These are phyloP conservation scores for Cryptococcus jaspeensis DNA, from an alignment of 1,284 basidiomycete genomes.

Conservation along the genomic window DNA sequence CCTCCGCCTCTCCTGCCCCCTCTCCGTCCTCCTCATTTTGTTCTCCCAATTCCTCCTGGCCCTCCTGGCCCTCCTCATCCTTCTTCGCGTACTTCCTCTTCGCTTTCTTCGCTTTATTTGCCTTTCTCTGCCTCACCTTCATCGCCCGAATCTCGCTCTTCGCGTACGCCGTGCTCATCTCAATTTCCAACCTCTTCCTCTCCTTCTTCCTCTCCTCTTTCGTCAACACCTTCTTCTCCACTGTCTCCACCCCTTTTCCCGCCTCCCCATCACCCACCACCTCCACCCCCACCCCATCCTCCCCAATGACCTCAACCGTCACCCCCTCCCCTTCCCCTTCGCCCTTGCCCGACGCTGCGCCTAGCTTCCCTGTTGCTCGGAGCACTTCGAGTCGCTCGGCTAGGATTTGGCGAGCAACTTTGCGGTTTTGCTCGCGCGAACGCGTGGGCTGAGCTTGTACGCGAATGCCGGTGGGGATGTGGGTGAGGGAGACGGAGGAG, in stretches of 20 bases:
- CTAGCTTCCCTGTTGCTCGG: conserved; percentile 28
- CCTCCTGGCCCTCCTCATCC: neutral
- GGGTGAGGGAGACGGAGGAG: conserved; percentile 50
- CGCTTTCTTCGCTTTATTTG: conserved; percentile 47
- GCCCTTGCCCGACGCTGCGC: conserved; percentile 13
- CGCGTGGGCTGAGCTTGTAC: conserved; percentile 53
- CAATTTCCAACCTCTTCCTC: conserved; percentile 25
- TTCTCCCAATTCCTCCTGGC: neutral
- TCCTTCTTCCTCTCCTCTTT: conserved; percentile 8
- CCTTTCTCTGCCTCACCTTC: conserved; percentile 47
- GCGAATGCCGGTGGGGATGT: conserved; percentile 52
- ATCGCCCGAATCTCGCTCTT: conserved; percentile 46
- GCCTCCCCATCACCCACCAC: neutral
- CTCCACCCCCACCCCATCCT: neutral
- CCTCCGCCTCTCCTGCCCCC: neutral
- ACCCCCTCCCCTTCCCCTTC: neutral
- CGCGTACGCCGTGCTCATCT: conserved; percentile 22
- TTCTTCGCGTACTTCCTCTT: conserved; percentile 36
- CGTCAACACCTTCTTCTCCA: conserved; percentile 5
- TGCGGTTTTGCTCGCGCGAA: conserved; percentile 50
- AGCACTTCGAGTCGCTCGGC: conserved; percentile 43
- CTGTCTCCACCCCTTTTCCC: neutral
- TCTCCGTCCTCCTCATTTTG: neutral
- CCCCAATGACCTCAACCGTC: neutral
- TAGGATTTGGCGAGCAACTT: conserved; percentile 48